Conservation (phyloP, 306 rosid genomes). For the Vigna reflexopilosa region DNA sequence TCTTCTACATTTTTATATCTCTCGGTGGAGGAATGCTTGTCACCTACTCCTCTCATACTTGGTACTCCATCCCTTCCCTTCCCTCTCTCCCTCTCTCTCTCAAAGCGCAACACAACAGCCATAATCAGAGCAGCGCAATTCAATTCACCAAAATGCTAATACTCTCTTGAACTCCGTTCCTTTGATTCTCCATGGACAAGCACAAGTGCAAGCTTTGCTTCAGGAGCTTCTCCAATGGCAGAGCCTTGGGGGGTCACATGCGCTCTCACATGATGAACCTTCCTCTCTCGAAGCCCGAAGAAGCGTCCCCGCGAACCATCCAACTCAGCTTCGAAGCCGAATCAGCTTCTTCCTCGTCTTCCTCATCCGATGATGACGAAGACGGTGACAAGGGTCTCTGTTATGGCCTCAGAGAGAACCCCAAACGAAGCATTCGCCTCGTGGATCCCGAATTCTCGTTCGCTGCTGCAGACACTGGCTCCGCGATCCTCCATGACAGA, state of each 20-base stretch:
- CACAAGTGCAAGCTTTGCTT: slow-evolving; percentile 85
- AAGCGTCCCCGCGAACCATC: slow-evolving; percentile 2
- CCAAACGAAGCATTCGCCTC: slow-evolving; percentile 70
- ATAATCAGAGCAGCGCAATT: not conserved
- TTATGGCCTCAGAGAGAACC: slow-evolving; percentile 75
- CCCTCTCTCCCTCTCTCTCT: slow-evolving; percentile 10
- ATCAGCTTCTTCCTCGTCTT: slow-evolving; percentile 57
- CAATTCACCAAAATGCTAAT: slow-evolving; percentile 34
- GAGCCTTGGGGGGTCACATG: slow-evolving; percentile 99
- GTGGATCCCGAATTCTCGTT: slow-evolving; percentile 80
- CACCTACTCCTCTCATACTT: slow-evolving; percentile 72
- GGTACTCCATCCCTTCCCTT: slow-evolving; percentile 47
- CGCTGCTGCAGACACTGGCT: slow-evolving; percentile 52
- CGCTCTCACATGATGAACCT: slow-evolving; percentile 94
- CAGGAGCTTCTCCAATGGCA: slow-evolving; percentile 83
- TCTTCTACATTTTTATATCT: slow-evolving; percentile 35
- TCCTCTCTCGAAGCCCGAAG: slow-evolving; percentile 49
- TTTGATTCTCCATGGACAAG: slow-evolving; percentile 58
- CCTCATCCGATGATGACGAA: slow-evolving; percentile 45
- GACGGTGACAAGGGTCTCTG: slow-evolving; percentile 49
- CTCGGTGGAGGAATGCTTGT: slow-evolving; percentile 83
- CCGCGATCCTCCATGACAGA: slow-evolving; percentile 79
- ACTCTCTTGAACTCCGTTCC: slow-evolving; percentile 25
- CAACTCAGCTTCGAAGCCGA: slow-evolving; percentile 64
- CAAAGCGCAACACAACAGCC: not conserved